These are phyloP conservation scores for Psidium friedrichsthalianum DNA, from an alignment of 345 rosid genomes.

Conservation along the genomic window DNA sequence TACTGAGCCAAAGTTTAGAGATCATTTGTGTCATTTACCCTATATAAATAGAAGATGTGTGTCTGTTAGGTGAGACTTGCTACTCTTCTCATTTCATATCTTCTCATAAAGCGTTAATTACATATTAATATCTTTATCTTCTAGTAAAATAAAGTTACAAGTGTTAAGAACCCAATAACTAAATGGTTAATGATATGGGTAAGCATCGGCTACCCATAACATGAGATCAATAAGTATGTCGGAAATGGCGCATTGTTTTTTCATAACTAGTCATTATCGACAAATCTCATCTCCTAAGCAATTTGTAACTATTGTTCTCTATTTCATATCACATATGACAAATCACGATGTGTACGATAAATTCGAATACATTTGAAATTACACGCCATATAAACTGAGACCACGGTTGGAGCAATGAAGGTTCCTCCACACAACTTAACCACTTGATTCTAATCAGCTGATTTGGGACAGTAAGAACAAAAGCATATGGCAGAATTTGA, in stretches of 20 bases:
- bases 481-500: not conserved
- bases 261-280: too few species aligned
- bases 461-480: not conserved
- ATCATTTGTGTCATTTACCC: too few species aligned
- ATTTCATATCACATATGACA: not conserved
- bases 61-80: rapidly evolving
- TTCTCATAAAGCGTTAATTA: not conserved
- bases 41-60: not conserved
- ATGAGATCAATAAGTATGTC: rapidly evolving
- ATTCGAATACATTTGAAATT: not conserved
- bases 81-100: not conserved
- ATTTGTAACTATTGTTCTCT: not conserved
- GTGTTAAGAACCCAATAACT: not conserved
- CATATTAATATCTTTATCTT: not conserved
- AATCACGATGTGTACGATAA: too few species aligned
- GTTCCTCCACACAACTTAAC: not conserved
- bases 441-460: not conserved
- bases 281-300: not conserved
- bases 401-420: not conserved
- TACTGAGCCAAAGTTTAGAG: too few species aligned
- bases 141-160: not conserved
- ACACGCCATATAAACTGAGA: not conserved
- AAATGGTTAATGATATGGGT: not conserved
- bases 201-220: not conserved
- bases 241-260: not conserved